Evolutionary conservation across 305 asterid genomes (phyloP), one percentile per base, ranked within the genome.

Genomic region (Solanum hybrid): DNA sequence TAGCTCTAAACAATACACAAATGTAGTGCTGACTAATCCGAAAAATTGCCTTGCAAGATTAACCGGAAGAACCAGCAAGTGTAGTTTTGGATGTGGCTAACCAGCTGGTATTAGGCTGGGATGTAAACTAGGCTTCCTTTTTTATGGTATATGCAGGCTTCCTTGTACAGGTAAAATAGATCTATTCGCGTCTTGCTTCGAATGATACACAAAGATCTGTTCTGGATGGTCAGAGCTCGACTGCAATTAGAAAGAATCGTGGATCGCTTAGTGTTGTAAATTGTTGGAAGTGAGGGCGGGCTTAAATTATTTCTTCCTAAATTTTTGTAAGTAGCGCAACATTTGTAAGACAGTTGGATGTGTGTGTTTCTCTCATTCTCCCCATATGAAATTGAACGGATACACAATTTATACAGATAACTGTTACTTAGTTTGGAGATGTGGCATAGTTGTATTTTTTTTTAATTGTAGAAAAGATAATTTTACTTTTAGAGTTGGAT

Each of bases 81-180:
- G 29, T 22, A 22, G 76, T 7, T 51, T 51, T 51, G 29, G 20
- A 83, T 20, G 41, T 84, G 75, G 76, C 88, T 45, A 24, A 51
- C 29, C 88, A 84, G 75, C 36, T 84, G 75, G 87, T 27, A 45
- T 83, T 41, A 27, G 14, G 20, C 88, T 27, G 88, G 76, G 41
- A 51, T 51, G 88, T 84, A 31, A 10, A 17, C 4, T 51, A 84
- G 88, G 76, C n/a, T 84, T 10, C 7, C 41, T 20, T 10, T 31
- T 51, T 51, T 11, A 36, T 57, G 88, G 29, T 84, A 31, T 45
- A 51, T 29, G 31, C 22, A 34, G 22, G 88, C 29, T 84, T 29
- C 88, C 76, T 51, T 51, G 88, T 84, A 84, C 88, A 84, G 88
- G 88, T 84, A 84, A 84, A 26, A 84, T 51, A 84, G 76, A 31